phyloP scores from a whole-genome alignment of 495 filamentous ascomycete species.

The Ramalina peruviana region DNA sequence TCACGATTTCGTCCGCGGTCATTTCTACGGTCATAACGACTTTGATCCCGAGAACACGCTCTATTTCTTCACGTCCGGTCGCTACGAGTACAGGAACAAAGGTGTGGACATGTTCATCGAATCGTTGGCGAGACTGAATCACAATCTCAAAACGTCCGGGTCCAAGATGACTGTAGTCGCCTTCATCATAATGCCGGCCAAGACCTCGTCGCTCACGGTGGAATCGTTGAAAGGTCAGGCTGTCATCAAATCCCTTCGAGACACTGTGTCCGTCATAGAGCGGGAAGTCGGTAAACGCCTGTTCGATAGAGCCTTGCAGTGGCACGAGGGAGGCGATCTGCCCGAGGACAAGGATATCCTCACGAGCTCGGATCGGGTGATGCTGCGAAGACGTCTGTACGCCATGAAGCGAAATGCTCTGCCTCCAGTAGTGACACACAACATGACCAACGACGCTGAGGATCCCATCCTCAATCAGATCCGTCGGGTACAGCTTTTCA shows the following conservation, averaged over 20 bases:
- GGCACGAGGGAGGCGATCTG: constrained; percentile 85
- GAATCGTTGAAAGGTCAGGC: constrained; percentile 95
- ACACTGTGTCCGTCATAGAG: constrained; percentile 84
- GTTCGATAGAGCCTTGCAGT: constrained; percentile 82
- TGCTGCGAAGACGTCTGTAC: constrained; percentile 81
- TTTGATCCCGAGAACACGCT: constrained; percentile 93
- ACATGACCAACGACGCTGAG: constrained; percentile 89
- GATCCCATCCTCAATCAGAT: constrained; percentile 96
- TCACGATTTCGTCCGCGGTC: constrained; percentile 92
- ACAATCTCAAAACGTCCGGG: constrained; percentile 67
- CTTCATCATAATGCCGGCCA: constrained; percentile 97
- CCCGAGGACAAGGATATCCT: constrained; percentile 94
- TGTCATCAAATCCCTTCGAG: constrained; percentile 86
- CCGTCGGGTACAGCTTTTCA: constrained; percentile 90
- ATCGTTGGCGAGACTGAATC: constrained; percentile 84
- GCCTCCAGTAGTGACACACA: constrained; percentile 97
- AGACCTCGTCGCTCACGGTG: constrained; percentile 90
- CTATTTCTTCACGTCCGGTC: constrained; percentile 94
- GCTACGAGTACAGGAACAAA: constrained; percentile 97
- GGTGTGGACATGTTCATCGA: constrained; percentile 99
- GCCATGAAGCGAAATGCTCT: constrained; percentile 86
- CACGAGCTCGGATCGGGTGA: constrained; percentile 78
- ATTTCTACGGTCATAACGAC: constrained; percentile 97
- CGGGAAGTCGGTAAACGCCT: constrained; percentile 80
- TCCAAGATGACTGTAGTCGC: constrained; percentile 96